Base-by-base conservation (phyloP, 2,329 filamentous ascomycete genomes). In the Tricladium varicosporioides region DNA sequence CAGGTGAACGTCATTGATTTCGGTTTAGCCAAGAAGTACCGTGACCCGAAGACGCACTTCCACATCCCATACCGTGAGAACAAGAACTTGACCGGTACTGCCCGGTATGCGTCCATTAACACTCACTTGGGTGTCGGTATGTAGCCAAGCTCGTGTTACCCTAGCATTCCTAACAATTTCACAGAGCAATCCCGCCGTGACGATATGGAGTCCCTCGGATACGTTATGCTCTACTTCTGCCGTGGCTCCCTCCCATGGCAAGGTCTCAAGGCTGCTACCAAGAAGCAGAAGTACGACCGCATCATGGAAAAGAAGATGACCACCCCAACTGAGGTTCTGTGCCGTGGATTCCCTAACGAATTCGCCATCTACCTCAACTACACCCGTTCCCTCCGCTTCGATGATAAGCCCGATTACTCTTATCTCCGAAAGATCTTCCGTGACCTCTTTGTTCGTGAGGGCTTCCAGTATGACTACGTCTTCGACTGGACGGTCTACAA, bases 231-330 rank as follows among this genome's bases (percentile, higher is more conserved):
- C 63, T 99, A 99, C 84, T 99, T 99, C 81, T 97, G 93, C 83
- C 93, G 94, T 76, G 94, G 94, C 63, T 97, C 92, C 63, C 91
- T 99, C 57, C 94, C 94, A 61, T 99, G 94, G 94, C 94, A 99
- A 80, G 94, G 94, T 56, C 83, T 97, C 54, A 97, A 97, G 85
- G 93, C 93, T 79, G 93, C 93, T 68, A 97, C 92, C 66, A 97
- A 97, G 87, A 97, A 97, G 87, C 93, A 97, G 81, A 99, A 99
- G 82, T 97, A 99, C 74, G 94, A 99, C 78, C 87, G 93, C 65
- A 99, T 99, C 79, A 97, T 97, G 93, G 94, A 99, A 84, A 99
- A 99, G 88, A 99, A 99, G 91, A 97, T 97, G 94, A 99, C 94
- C 13, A 99, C 94, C 2, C 92, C 94, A 8, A 97, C 93, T 68